These are phyloP conservation scores for Sporothrix phasma DNA, from an alignment of 2,329 filamentous ascomycete genomes.

Conservation along the genomic window DNA sequence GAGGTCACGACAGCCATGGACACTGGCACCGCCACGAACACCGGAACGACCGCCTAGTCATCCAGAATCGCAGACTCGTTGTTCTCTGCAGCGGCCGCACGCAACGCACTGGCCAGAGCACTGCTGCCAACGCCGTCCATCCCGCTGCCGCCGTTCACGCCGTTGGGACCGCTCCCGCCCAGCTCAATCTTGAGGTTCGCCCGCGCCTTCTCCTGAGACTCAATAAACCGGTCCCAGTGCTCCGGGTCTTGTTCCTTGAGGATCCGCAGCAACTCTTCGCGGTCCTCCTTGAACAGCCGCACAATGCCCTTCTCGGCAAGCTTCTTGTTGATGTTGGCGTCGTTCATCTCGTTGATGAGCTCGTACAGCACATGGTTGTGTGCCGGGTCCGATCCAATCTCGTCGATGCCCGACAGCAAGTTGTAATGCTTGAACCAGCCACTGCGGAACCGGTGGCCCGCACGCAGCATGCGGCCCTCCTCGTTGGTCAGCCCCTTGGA, in stretches of 20 bases:
- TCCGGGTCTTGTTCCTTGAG: constrained; percentile 54
- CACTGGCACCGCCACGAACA: background rate
- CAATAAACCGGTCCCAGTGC: constrained; percentile 53
- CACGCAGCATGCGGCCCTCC: constrained; percentile 46
- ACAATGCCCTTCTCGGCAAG: constrained; percentile 50
- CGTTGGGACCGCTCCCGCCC: background rate
- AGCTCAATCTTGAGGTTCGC: constrained; percentile 36
- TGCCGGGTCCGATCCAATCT: constrained; percentile 41
- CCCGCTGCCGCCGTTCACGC: background rate
- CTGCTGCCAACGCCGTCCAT: background rate
- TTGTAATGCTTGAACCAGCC: constrained; percentile 45
- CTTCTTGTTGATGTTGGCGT: constrained; percentile 45
- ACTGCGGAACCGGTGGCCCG: constrained; percentile 46
- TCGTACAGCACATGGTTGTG: constrained; percentile 46
- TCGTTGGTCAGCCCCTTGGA: constrained; percentile 46
- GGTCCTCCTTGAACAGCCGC: constrained; percentile 50
- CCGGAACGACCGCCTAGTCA: background rate
- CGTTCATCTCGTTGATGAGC: constrained; percentile 53
- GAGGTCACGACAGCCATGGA: background rate
- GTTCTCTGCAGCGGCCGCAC: background rate
- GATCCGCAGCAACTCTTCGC: constrained; percentile 37
- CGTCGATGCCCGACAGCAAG: constrained; percentile 38
- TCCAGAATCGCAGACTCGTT: constrained; percentile 8
- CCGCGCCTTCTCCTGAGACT: constrained; percentile 49
- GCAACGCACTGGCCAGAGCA: background rate